A percentile compares a stretch with the other conserved stretches of the same genome.
Conservation (phyloP, 2,329 filamentous ascomycete species). For the Diplodia sapinea region DNA sequence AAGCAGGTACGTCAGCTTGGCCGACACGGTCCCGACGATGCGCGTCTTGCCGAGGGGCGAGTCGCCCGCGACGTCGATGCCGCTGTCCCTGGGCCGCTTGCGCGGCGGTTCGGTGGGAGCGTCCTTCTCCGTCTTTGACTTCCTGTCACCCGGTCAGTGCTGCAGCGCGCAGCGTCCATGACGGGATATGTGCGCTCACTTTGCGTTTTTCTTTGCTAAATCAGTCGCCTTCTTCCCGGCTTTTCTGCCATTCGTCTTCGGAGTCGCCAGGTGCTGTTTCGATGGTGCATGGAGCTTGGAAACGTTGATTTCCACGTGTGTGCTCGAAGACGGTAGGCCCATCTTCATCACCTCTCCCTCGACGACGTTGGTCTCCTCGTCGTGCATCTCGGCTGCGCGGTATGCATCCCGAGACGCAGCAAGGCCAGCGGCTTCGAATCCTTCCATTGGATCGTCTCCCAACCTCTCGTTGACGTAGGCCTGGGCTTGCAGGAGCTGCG, state of each 20-base stretch:
- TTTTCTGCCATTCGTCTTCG: not conserved
- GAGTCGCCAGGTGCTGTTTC: not conserved
- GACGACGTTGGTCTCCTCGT: conserved; percentile 36
- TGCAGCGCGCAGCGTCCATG: too few species aligned
- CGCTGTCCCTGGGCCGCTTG: conserved; percentile 38
- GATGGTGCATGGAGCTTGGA: conserved; percentile 10
- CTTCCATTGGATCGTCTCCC: conserved; percentile 35
- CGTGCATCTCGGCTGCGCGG: conserved; percentile 38
- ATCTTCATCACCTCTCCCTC: conserved; percentile 38
- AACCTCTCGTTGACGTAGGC: conserved; percentile 54
- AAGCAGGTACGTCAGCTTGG: conserved; percentile 85
- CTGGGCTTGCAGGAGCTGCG: conserved; percentile 63
- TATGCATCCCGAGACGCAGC: conserved; percentile 32
- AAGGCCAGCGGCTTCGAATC: conserved; percentile 37
- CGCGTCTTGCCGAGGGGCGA: conserved; percentile 65
- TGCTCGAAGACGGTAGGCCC: conserved; percentile 50
- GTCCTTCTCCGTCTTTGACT: not conserved
- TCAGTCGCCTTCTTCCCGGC: not conserved
- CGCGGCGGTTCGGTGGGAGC: not conserved
- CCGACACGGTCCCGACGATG: conserved; percentile 80
- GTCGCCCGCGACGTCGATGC: conserved; percentile 44
- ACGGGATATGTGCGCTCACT: not conserved
- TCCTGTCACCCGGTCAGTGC: not conserved
- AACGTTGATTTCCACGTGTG: conserved; percentile 34
- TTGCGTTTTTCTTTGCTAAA: not conserved